Evolutionary conservation across 257 asterid genomes (phyloP).

Genomic region (Knoxia roxburghii): DNA sequence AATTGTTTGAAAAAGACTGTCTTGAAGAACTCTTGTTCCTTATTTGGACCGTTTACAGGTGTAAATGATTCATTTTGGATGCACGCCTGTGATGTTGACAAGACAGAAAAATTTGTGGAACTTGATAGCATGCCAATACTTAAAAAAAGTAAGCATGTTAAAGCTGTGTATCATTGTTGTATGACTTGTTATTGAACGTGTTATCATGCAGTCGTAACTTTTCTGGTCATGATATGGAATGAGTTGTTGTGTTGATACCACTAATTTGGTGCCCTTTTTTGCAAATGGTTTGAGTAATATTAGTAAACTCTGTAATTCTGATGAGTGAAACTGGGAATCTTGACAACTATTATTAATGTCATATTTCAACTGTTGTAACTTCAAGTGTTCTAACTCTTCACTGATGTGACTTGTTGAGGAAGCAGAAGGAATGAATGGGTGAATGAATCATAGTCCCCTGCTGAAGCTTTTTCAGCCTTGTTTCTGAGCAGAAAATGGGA

Average conservation of each 20-base stretch:
- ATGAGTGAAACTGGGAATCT: too few species aligned
- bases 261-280: not conserved
- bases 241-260: not conserved
- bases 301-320: too few species aligned
- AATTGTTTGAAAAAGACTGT: not conserved
- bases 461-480: too few species aligned
- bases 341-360: too few species aligned
- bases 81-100: conserved; percentile 85
- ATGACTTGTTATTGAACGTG: not conserved
- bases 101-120: conserved; percentile 83
- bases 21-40: not conserved
- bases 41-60: conserved; percentile 35
- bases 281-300: not conserved
- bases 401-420: too few species aligned
- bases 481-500: too few species aligned
- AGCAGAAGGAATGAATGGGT: not conserved
- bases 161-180: too few species aligned
- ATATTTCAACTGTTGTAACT: not conserved
- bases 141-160: conserved; percentile 66
- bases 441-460: too few species aligned
- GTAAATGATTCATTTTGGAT: conserved; percentile 99
- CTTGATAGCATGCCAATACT: conserved; percentile 74
- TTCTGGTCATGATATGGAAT: not conserved
- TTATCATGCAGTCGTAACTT: not conserved
- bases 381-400: too few species aligned